Conservation (phyloP, 2,329 filamentous ascomycete species). For the Davidsoniella virescens region DNA sequence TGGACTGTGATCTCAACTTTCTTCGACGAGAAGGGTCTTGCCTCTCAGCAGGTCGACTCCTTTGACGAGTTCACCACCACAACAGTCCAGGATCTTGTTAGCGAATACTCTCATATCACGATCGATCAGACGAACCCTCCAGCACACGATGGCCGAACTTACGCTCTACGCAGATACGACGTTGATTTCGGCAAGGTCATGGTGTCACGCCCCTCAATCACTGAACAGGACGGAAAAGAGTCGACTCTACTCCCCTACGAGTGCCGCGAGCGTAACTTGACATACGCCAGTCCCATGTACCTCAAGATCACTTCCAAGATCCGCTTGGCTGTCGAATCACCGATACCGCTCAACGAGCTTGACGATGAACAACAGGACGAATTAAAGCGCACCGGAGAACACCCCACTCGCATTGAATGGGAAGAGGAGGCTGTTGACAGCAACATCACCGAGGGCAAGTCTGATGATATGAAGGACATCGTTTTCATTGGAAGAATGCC, state of each 20-base stretch:
- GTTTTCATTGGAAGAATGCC: constrained; percentile 92
- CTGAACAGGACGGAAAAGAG: constrained; percentile 80
- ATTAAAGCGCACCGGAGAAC: constrained; percentile 36
- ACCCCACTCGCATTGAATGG: constrained; percentile 42
- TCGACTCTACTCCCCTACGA: constrained; percentile 83
- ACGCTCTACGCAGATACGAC: constrained; percentile 82
- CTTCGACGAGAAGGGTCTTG: constrained; percentile 89
- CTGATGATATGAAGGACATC: constrained; percentile 45
- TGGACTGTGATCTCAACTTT: constrained; percentile 96
- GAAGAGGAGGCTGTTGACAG: constrained; percentile 38
- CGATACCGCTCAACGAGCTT: constrained; percentile 48
- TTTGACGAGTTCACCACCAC: constrained; percentile 94
- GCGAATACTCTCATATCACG: constrained; percentile 81
- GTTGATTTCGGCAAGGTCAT: constrained; percentile 86
- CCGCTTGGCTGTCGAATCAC: constrained; percentile 61
- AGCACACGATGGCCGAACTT: constrained; percentile 56
- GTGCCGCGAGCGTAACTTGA: constrained; percentile 85
- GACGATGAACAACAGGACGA: constrained; percentile 47
- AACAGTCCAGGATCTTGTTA: constrained; percentile 86
- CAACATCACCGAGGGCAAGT: constrained; percentile 20
- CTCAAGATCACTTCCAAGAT: constrained; percentile 77
- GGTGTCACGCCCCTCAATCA: constrained; percentile 78
- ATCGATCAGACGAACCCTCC: constrained; percentile 82
- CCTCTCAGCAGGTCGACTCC: constrained; percentile 94
- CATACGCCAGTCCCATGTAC: constrained; percentile 84